Base-by-base conservation (phyloP, 257 asterid species). In the Leptodermis oblonga region DNA sequence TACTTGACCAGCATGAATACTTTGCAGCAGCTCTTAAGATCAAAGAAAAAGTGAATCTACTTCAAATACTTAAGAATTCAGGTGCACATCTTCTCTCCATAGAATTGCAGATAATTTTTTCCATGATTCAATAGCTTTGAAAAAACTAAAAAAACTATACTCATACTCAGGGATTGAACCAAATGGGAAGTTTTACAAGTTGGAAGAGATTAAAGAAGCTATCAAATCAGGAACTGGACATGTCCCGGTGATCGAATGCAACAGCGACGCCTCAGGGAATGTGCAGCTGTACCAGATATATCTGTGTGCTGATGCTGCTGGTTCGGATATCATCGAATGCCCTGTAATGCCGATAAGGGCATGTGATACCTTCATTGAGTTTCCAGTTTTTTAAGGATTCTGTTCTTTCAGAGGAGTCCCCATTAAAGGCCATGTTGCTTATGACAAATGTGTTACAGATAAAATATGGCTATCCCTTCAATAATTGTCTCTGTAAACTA, bases 1-100 rank as follows among this genome's bases (percentile, higher is more conserved):
- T 71, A 26, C 78, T 79, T 17, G 82, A 79, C 56, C 82, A 79
- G 70, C 86, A 79, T 69, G 42, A 70, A 20, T 73, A 82, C 34
- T 73, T 79, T 31, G 55, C 48, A 58, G 61, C 82, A 9, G 69
- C 79, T 70, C 79, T 79, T 1, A 43, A 31, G 15, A 65, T 79
- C 48, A 82, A 73, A 70, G 67, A 79, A 60, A 70, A 76, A 62
- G 60, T 71, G 20, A 39, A 79, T 52, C 78, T 82, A 54, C 82
- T 82, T 31, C 69, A 72, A 8, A 68, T 69, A n/a, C 80, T 79
- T 0, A 34, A 61, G 14, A 31, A 65, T 59, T 76, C 79, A 69
- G 74, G 81, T 69, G 9, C 3, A 55, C 36, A 55, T 6, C 4
- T 54, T 41, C 52, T 13, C 33, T 22, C 0, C 22, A 17, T 3